These are phyloP conservation scores for Sugiyamaella xylanicola DNA, from an alignment of 1,139 yeast genomes.

Conservation along the genomic window DNA sequence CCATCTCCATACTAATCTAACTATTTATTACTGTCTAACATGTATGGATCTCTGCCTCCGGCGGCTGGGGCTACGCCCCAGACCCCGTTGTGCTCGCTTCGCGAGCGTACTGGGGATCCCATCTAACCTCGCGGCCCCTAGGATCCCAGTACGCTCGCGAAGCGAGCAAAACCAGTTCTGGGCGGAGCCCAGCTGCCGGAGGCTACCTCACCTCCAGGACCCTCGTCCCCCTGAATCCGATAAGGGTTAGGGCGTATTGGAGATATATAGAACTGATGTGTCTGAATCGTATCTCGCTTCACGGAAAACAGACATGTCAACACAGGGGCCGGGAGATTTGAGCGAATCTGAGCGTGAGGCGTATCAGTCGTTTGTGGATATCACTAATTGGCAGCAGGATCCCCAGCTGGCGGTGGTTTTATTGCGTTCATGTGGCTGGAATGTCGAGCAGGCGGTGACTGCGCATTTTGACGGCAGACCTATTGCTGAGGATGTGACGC, in stretches of 20 bases:
- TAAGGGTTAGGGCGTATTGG: neutral
- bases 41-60: too few relatives aligned
- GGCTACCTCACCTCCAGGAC: neutral
- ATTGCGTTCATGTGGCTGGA: conserved; percentile 37
- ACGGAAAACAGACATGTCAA: neutral
- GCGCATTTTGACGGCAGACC: conserved; percentile 38
- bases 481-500: conserved; percentile 19
- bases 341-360: conserved; percentile 13
- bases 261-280: neutral
- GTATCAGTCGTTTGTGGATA: conserved; percentile 34
- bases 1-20: neutral
- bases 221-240: neutral
- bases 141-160: neutral
- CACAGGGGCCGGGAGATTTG: conserved; percentile 10
- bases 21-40: too few relatives aligned
- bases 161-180: neutral
- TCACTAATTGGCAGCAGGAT: conserved; percentile 37
- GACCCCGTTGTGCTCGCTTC: neutral
- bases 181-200: neutral
- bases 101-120: too few relatives aligned
- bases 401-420: conserved; percentile 33
- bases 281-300: neutral
- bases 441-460: conserved; percentile 39
- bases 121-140: too few relatives aligned
- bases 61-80: neutral